Percentiles rank a stretch among this genome's conserved stretches.
phyloP scores from a whole-genome alignment of 2,329 filamentous ascomycete genomes.

The Colletotrichum spaethianum region DNA sequence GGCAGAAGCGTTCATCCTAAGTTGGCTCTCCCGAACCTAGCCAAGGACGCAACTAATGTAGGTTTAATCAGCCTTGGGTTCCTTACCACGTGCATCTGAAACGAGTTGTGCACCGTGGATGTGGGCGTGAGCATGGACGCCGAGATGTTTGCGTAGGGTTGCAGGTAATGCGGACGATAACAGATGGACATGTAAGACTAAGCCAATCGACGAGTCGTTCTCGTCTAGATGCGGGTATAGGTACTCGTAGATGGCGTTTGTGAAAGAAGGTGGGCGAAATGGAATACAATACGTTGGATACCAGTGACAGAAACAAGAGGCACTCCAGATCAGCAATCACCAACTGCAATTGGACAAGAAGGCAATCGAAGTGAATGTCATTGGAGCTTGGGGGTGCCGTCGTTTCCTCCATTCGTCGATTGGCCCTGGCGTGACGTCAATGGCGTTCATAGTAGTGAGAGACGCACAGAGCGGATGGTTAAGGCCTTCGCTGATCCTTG shows the following conservation, averaged over 20 bases:
- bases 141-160: neutral
- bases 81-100: neutral
- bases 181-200: neutral
- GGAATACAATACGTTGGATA: neutral
- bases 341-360: no score
- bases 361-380: neutral
- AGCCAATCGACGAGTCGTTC: neutral
- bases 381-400: neutral
- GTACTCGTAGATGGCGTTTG: neutral
- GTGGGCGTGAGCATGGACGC: neutral
- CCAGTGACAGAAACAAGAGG: neutral
- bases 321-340: neutral
- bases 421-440: slow-evolving; percentile 35
- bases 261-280: no score
- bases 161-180: neutral
- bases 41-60: no score
- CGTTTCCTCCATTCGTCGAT: neutral
- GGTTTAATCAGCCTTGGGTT: neutral
- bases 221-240: neutral
- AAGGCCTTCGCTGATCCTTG: slow-evolving; percentile 19
- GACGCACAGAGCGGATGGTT: neutral
- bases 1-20: neutral
- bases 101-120: neutral
- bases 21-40: neutral
- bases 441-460: neutral